Base-by-base conservation (phyloP, 352 stramenopile genomes). In the Pythium sp. region DNA sequence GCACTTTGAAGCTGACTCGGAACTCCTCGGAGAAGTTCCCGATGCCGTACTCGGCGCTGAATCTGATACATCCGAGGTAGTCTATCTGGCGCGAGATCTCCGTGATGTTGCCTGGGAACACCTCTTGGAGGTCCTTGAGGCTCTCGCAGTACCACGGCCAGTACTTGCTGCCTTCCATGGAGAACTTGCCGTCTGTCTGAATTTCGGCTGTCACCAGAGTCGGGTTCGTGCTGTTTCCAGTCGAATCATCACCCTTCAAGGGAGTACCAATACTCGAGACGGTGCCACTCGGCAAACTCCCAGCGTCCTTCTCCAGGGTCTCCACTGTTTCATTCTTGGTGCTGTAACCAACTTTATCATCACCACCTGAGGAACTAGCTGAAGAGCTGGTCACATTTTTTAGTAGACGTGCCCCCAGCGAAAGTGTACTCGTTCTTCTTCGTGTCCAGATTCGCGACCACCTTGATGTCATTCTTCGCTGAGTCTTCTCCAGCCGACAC, bases 51-150 rank as follows among this genome's bases (percentile, higher is more conserved):
- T 54, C 20, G 4, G 15, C 47, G 20, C 47, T 54, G 20, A 30
- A 54, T 20, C 47, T 54, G n/a, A 54, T 54, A n/a, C 47, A 54
- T 20, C 47, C n/a, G 47, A 54, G 47, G 20, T 54, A 54, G 47
- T 54, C n/a, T n/a, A 54, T 54, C 3, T 54, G 47, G 7, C n/a
- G n/a, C n/a, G 47, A 12, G 15, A 54, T 54, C 47, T 54, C 20
- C 18, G 47, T 54, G 47, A 54, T 26, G 20, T 54, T 54, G n/a
- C 47, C n/a, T 26, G n/a, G 47, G n/a, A 54, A 54, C 47, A 30
- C 47, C 47, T 15, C 20, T 7, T 54, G n/a, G 20, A 54, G 47
- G 7, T 54, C 28, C 47, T 54, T 54, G 47, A 0, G 47, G 47
- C 47, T 54, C 47, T 54, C 47, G 2, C 47, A 26, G n/a, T 54